phyloP scores from a whole-genome alignment of 371 early-diverging fungal species.

The Mortierella sp. region DNA sequence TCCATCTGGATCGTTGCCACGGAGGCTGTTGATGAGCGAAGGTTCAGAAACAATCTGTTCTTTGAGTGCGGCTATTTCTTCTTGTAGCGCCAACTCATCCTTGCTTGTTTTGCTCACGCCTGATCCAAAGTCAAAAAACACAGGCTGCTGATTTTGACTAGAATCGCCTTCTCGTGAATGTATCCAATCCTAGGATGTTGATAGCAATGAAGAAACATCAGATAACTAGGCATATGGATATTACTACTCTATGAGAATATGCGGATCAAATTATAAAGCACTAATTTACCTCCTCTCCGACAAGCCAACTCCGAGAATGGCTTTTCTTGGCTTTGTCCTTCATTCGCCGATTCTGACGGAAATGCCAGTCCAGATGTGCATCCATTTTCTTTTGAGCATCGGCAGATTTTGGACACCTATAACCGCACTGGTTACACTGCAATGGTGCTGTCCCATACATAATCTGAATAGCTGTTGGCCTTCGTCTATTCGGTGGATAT shows the following conservation, averaged over 20 bases:
- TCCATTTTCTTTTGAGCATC: conserved; percentile 82
- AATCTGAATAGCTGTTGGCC: conserved; percentile 71
- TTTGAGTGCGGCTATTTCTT: conserved; percentile 44
- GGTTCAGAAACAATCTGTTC: conserved; percentile 38
- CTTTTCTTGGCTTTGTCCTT: conserved; percentile 84
- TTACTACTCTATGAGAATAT: background rate
- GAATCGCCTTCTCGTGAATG: conserved; percentile 56
- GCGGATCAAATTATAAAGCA: conserved; percentile 14
- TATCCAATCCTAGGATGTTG: conserved; percentile 66
- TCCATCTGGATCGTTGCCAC: conserved; percentile 1
- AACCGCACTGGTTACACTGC: conserved; percentile 94
- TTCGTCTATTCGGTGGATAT: conserved; percentile 49
- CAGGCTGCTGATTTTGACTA: conserved; percentile 50
- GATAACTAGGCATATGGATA: background rate
- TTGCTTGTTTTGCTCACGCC: conserved; percentile 44
- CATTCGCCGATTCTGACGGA: conserved; percentile 87
- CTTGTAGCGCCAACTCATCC: conserved; percentile 49
- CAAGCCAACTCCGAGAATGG: conserved; percentile 89
- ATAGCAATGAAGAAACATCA: conserved; percentile 8
- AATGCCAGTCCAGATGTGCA: conserved; percentile 94
- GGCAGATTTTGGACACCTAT: conserved; percentile 78
- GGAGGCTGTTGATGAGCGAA: conserved; percentile 17
- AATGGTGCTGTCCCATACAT: conserved; percentile 82
- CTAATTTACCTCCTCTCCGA: conserved; percentile 67
- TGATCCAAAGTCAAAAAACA: conserved; percentile 57